phyloP scores from a whole-genome alignment of 345 rosid species.

The Aquilaria yunnanensis region DNA sequence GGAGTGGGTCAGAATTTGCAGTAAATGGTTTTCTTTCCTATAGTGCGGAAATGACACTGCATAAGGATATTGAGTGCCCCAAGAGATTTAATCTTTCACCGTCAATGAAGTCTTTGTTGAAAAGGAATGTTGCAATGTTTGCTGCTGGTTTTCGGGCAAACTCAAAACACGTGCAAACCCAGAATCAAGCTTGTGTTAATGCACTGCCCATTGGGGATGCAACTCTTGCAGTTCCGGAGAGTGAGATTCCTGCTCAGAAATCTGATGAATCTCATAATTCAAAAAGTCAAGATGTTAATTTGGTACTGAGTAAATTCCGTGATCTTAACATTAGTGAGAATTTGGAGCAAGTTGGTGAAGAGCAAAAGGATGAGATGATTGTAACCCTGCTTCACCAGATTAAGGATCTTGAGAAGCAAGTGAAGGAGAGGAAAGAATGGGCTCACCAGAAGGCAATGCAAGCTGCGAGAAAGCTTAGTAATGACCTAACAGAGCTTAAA shows the following conservation, averaged over 20 bases:
- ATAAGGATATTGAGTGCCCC: slow-evolving; percentile 77
- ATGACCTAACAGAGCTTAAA: slow-evolving; percentile 79
- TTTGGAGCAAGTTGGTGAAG: slow-evolving; percentile 48
- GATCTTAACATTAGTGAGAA: slow-evolving; percentile 79
- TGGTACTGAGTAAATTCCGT: slow-evolving; percentile 56
- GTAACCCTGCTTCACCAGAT: slow-evolving; percentile 53
- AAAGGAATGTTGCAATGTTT: slow-evolving; percentile 83
- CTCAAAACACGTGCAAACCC: slow-evolving; percentile 46
- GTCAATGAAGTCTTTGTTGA: slow-evolving; percentile 72
- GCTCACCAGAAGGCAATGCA: slow-evolving; percentile 97
- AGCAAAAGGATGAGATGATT: slow-evolving; percentile 71
- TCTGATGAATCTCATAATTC: slow-evolving; percentile 36
- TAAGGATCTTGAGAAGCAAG: slow-evolving; percentile 71
- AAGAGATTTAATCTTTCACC: slow-evolving; percentile 84
- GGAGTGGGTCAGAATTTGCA: slow-evolving; percentile 46
- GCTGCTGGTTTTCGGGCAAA: slow-evolving; percentile 84
- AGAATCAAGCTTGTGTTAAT: slow-evolving; percentile 29
- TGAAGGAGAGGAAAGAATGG: slow-evolving; percentile 91
- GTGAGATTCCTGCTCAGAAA: slow-evolving; percentile 28
- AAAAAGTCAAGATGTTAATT: slow-evolving; percentile 45
- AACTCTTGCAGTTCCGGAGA: slow-evolving; percentile 20
- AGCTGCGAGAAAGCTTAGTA: slow-evolving; percentile 84
- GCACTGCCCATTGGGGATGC: slow-evolving; percentile 27
- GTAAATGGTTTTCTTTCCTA: slow-evolving; percentile 43
- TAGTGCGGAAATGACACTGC: slow-evolving; percentile 38